Evolutionary conservation across 306 rosid species (phyloP).

Genomic region (Quercus cerris): DNA sequence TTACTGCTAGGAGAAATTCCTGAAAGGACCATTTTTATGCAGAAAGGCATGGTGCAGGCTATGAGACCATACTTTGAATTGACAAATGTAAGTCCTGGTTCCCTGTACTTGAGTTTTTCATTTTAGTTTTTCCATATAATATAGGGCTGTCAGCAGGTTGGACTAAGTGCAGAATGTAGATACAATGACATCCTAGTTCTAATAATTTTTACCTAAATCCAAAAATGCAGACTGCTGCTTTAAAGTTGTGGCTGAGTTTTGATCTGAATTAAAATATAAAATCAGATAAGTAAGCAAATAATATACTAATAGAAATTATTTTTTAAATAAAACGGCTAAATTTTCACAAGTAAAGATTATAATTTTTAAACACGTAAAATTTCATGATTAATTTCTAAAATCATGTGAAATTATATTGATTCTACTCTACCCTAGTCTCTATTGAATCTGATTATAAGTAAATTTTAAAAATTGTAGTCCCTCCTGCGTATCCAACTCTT

Average conservation of each 20-base stretch:
- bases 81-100: constrained; percentile 68
- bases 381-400: not conserved
- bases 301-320: too few relatives aligned
- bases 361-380: not conserved
- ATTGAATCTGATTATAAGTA: not conserved
- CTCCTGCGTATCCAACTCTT: not conserved
- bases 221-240: too few relatives aligned
- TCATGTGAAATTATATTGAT: not conserved
- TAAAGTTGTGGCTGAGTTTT: too few relatives aligned
- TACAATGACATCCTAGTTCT: not conserved
- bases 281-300: too few relatives aligned
- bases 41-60: constrained; percentile 81
- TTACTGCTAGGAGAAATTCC: constrained; percentile 93
- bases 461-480: not conserved
- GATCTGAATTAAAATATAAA: too few relatives aligned
- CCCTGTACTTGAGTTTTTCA: not conserved
- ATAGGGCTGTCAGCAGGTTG: not conserved
- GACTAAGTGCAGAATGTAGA: not conserved
- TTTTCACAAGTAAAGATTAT: not conserved
- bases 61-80: constrained; percentile 91
- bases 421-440: not conserved
- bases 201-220: too few relatives aligned
- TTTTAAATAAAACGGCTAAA: too few relatives aligned
- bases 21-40: constrained; percentile 95
- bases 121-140: not conserved